Evolutionary conservation across 2,329 filamentous ascomycete species (phyloP).

Genomic region (Myriosclerotinia curreyana): DNA sequence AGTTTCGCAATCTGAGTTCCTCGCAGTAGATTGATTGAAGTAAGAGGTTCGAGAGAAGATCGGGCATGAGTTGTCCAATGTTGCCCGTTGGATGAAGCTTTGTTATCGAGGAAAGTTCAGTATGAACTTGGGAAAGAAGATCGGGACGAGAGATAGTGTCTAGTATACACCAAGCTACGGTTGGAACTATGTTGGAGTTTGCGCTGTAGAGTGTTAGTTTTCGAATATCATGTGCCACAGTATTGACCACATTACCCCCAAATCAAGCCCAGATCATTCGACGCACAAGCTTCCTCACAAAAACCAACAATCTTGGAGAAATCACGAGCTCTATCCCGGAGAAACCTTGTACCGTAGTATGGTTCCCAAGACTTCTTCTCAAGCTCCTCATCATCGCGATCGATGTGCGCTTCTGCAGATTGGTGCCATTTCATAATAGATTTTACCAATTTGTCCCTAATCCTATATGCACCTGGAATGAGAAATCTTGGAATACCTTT

Average conservation of each 20-base stretch:
- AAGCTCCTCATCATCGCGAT: conserved; percentile 26
- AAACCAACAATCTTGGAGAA: conserved; percentile 21
- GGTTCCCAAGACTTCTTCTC: conserved; percentile 34
- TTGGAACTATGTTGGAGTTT: conserved; percentile 34
- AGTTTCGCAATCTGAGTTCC: conserved; percentile 37
- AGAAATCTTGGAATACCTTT: conserved; percentile 34
- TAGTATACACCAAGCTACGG: conserved; percentile 34
- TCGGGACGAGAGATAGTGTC: conserved; percentile 30
- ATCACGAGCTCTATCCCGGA: conserved; percentile 29
- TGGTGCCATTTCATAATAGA: conserved; percentile 34
- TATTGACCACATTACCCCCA: conserved; percentile 28
- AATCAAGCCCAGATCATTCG: conserved; percentile 31
- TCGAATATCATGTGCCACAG: not conserved
- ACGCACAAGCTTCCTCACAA: conserved; percentile 23
- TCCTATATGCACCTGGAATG: conserved; percentile 30
- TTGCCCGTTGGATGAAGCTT: not conserved
- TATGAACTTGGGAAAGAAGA: conserved; percentile 29
- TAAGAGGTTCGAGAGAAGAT: conserved; percentile 32
- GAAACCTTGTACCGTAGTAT: conserved; percentile 36
- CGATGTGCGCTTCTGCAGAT: conserved; percentile 26
- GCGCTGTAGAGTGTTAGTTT: conserved; percentile 26
- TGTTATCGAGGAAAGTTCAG: conserved; percentile 28
- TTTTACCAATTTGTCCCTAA: conserved; percentile 31
- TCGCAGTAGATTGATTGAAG: conserved; percentile 42
- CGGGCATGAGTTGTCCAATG: conserved; percentile 15